These are phyloP conservation scores for Quercus parvula DNA, from an alignment of 306 rosid genomes.

Conservation along the genomic window DNA sequence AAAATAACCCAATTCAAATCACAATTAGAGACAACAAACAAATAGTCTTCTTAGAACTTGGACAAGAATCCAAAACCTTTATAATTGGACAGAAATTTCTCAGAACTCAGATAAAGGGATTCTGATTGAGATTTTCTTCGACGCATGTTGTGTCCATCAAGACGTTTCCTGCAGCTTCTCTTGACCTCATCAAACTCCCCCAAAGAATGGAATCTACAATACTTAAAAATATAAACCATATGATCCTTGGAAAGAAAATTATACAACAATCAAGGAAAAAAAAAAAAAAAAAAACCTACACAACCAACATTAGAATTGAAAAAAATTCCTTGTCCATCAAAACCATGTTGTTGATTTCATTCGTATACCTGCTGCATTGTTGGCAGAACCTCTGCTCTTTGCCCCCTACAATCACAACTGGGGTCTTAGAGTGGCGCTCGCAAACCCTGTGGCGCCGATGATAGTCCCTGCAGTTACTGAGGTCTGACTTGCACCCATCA, in stretches of 20 bases:
- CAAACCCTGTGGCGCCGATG: constrained; percentile 81
- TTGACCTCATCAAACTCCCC: constrained; percentile 67
- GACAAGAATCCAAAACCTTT: constrained; percentile 30
- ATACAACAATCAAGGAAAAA: neutral
- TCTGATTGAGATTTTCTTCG: constrained; percentile 60
- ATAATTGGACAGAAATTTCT: constrained; percentile 33
- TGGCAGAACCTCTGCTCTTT: constrained; percentile 87
- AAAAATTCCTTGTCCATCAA: neutral
- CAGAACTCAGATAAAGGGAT: constrained; percentile 32
- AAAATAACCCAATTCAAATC: neutral
- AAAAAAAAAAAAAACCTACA: neutral
- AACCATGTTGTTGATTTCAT: neutral
- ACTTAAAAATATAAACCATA: neutral
- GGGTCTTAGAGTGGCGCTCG: constrained; percentile 79
- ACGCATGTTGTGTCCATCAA: constrained; percentile 66
- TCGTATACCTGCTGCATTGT: constrained; percentile 80
- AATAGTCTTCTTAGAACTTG: neutral
- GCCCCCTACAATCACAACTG: constrained; percentile 60
- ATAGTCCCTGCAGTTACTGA: constrained; percentile 77
- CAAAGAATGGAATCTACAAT: constrained; percentile 52
- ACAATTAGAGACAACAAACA: neutral
- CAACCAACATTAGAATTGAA: neutral
- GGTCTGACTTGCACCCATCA: constrained; percentile 80
- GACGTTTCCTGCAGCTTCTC: constrained; percentile 69
- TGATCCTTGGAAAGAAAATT: neutral